Conservation (phyloP, 345 rosid species). For the Populus tremula region DNA sequence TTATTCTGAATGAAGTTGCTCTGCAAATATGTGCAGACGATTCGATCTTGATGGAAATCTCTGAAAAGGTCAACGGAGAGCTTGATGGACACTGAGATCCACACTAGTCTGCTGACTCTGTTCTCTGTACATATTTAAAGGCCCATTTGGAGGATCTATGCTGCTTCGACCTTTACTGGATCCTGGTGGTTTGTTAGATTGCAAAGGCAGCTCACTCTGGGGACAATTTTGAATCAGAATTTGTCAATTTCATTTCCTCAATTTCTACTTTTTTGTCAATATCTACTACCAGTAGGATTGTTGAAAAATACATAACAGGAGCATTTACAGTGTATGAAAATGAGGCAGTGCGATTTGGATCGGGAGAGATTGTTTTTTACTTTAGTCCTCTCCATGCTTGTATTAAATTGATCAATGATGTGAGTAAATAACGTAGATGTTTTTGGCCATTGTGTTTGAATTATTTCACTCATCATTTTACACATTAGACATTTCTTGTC, state of each 20-base stretch:
- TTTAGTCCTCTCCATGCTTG: background rate
- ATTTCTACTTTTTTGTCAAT: slow-evolving; percentile 13
- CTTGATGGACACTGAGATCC: background rate
- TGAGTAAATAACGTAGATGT: background rate
- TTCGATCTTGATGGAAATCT: slow-evolving; percentile 34
- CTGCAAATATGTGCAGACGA: slow-evolving; percentile 34
- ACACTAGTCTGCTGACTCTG: background rate
- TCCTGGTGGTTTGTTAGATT: slow-evolving; percentile 13
- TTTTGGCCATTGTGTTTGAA: background rate
- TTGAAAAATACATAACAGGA: background rate
- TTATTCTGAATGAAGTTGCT: background rate
- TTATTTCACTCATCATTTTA: background rate
- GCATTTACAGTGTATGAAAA: slow-evolving; percentile 9
- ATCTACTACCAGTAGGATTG: background rate
- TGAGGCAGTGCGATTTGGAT: slow-evolving; percentile 1
- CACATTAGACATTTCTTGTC: background rate
- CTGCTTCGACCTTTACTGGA: slow-evolving; percentile 1
- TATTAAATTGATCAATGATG: background rate
- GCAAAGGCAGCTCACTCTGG: slow-evolving; percentile 6
- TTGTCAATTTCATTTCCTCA: background rate
- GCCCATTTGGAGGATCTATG: slow-evolving; percentile 12
- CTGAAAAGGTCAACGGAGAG: background rate
- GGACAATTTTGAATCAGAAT: slow-evolving; percentile 11
- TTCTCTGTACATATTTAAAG: slow-evolving; percentile 29
- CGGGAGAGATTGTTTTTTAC: slow-evolving; percentile 1